A percentile compares a stretch with the other conserved stretches of the same genome.
Conservation (phyloP, 2,329 filamentous ascomycete species). For the Gaeumannomyces tritici region DNA sequence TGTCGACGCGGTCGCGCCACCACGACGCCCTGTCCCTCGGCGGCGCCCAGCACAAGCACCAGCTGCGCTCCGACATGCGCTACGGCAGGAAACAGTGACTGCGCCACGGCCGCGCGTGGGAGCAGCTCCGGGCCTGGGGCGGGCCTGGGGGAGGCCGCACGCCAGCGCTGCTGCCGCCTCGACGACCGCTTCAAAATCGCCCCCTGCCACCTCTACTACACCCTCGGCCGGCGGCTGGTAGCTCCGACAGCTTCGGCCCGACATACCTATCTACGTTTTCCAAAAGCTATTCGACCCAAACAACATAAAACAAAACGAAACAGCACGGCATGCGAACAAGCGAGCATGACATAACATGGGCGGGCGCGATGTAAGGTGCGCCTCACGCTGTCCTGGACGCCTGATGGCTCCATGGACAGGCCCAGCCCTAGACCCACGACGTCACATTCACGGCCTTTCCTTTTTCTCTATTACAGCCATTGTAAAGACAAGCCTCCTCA, state of each 20-base stretch:
- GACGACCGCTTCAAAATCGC: neutral
- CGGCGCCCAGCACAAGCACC: neutral
- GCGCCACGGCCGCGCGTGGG: neutral
- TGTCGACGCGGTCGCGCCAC: neutral
- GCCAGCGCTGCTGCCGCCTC: neutral
- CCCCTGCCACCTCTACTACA: no score
- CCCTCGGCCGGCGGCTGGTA: neutral
- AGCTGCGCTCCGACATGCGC: neutral
- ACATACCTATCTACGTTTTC: neutral
- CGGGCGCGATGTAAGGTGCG: neutral
- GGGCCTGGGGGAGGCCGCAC: neutral
- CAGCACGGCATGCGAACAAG: no score
- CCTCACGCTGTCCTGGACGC: neutral
- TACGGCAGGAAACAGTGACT: constrained; percentile 2
- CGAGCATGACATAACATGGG: no score
- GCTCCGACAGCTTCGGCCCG: neutral
- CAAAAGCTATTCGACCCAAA: neutral
- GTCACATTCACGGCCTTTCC: no score
- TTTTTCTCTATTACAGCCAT: neutral
- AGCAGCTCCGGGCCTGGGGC: neutral
- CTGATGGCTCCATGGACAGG: neutral
- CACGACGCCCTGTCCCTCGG: neutral
- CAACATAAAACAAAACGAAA: neutral
- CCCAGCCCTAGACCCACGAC: neutral
- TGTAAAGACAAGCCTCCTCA: neutral